These are phyloP conservation scores for Acanthamoeba castellanii DNA, from an alignment of 208 protist species.

Conservation along the genomic window DNA sequence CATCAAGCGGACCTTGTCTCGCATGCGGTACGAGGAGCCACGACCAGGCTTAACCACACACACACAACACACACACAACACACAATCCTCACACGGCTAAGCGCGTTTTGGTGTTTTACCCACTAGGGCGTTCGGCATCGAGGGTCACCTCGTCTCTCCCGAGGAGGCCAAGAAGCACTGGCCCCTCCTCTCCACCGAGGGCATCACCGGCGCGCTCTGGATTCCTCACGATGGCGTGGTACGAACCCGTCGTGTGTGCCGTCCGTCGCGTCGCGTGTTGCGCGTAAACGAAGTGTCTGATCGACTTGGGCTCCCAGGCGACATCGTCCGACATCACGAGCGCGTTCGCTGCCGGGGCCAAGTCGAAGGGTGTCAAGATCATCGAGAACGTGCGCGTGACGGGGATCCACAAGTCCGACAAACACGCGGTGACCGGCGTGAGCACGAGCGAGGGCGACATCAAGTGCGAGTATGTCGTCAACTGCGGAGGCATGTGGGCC, in stretches of 20 bases:
- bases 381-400: slow-evolving; percentile 18
- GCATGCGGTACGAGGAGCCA: neutral
- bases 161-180: neutral
- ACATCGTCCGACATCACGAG: slow-evolving; percentile 10
- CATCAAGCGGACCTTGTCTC: neutral
- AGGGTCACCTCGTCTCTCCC: neutral
- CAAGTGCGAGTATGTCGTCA: slow-evolving; percentile 14
- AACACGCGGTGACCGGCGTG: slow-evolving; percentile 10
- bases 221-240: neutral
- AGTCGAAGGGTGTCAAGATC: neutral
- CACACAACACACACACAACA: neutral
- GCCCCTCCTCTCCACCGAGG: slow-evolving; percentile 2
- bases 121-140: neutral
- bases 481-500: slow-evolving; percentile 31
- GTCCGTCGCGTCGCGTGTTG: neutral
- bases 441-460: slow-evolving; percentile 2
- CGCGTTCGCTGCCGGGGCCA: neutral
- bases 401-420: slow-evolving; percentile 1
- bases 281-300: neutral
- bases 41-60: neutral
- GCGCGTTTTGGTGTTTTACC: no score
- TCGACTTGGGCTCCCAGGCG: neutral
- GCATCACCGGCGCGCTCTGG: neutral
- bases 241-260: neutral
- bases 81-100: neutral